phyloP scores from a whole-genome alignment of 2,329 filamentous ascomycete species.

The Fusarium penzigii region DNA sequence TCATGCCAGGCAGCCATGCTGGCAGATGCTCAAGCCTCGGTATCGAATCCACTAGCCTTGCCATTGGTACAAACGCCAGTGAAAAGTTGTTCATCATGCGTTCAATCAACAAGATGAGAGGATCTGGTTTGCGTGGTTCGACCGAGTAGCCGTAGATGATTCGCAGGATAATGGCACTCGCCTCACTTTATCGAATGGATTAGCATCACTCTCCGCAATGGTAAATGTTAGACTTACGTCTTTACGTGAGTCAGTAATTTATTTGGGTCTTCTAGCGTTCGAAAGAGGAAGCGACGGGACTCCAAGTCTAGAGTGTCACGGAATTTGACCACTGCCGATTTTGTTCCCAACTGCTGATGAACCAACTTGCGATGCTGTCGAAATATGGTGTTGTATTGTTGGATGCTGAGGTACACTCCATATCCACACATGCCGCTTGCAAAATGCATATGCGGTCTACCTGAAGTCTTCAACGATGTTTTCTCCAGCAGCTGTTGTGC shows the following conservation, averaged over 20 bases:
- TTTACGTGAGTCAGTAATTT: not conserved
- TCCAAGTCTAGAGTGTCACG: not conserved
- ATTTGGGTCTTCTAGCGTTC: not conserved
- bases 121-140: slow-evolving; percentile 22
- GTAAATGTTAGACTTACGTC: not conserved
- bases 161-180: slow-evolving; percentile 18
- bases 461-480: slow-evolving; percentile 29
- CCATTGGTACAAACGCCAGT: not conserved
- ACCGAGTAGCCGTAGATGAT: slow-evolving; percentile 31
- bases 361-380: slow-evolving; percentile 1
- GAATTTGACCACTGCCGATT: not conserved
- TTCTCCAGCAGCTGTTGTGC: slow-evolving; percentile 30
- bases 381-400: not conserved
- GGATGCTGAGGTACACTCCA: not conserved
- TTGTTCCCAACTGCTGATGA: slow-evolving; percentile 2
- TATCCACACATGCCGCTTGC: slow-evolving; percentile 7
- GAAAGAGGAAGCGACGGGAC: not conserved
- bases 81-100: slow-evolving; percentile 3
- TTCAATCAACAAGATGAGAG: slow-evolving; percentile 24
- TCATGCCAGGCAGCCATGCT: slow-evolving; percentile 24
- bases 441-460: slow-evolving; percentile 22
- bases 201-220: not conserved
- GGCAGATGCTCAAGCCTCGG: slow-evolving; percentile 29
- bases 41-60: slow-evolving; percentile 20
- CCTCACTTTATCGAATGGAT: slow-evolving; percentile 17